Conservation (phyloP, 306 rosid genomes). For the Citrullus colocynthis region DNA sequence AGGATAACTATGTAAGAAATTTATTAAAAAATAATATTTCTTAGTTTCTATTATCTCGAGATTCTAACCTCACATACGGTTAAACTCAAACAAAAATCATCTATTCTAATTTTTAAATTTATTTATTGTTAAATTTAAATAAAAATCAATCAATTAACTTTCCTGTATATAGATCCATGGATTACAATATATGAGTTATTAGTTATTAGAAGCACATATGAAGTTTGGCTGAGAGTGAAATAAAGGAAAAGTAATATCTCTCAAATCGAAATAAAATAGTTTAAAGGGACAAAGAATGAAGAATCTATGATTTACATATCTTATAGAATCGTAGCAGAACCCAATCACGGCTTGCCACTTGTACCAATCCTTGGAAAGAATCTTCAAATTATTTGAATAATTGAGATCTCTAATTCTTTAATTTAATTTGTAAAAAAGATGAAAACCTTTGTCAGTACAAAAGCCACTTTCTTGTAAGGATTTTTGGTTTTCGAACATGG, state of each 20-base stretch:
- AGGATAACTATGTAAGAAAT: too few relatives aligned
- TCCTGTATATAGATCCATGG: too few relatives aligned
- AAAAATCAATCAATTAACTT: too few relatives aligned
- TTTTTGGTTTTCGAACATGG: background rate
- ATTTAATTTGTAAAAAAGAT: background rate
- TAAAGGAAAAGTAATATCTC: background rate
- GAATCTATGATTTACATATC: background rate
- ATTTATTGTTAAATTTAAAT: too few relatives aligned
- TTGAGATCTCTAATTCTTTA: background rate
- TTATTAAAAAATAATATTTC: too few relatives aligned
- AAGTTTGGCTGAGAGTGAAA: background rate
- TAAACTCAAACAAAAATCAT: too few relatives aligned
- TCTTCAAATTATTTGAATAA: background rate
- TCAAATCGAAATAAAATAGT: background rate
- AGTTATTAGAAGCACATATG: too few relatives aligned
- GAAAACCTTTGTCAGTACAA: background rate
- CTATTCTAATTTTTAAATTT: too few relatives aligned
- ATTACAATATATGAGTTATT: too few relatives aligned
- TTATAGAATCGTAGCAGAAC: background rate
- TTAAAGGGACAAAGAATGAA: background rate
- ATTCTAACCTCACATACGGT: too few relatives aligned
- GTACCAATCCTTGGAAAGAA: background rate
- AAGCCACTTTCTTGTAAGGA: background rate
- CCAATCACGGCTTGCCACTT: background rate
- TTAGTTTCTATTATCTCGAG: too few relatives aligned